Evolutionary conservation across 2,329 filamentous ascomycete species (phyloP).

Genomic region (Colletotrichum gloeosporioides): DNA sequence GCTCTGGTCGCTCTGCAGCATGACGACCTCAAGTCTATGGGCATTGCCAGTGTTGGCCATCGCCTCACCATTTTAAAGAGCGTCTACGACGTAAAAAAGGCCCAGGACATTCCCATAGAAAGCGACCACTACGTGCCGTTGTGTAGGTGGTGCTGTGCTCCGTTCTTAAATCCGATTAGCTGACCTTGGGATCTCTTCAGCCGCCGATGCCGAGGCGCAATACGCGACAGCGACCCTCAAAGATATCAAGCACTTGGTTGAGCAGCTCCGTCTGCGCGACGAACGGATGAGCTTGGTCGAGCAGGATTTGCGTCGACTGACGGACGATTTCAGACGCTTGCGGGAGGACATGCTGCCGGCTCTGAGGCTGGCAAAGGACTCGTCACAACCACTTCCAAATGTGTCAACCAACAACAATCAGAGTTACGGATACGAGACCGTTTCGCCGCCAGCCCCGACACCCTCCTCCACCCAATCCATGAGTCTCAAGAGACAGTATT

Average conservation of each 20-base stretch:
- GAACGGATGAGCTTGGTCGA: constrained; percentile 87
- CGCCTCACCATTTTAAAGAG: constrained; percentile 93
- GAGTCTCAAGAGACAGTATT: constrained; percentile 73
- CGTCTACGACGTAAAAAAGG: constrained; percentile 95
- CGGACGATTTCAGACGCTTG: constrained; percentile 86
- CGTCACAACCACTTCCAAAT: constrained; percentile 75
- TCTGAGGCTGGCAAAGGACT: constrained; percentile 89
- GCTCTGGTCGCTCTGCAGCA: constrained; percentile 88
- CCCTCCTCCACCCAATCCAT: constrained; percentile 56
- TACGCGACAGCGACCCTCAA: constrained; percentile 90
- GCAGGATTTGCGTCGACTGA: constrained; percentile 80
- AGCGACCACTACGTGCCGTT: constrained; percentile 92
- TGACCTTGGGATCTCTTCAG: constrained; percentile 49
- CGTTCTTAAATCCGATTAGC: neutral
- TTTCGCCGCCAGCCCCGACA: constrained; percentile 64
- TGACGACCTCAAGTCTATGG: constrained; percentile 94
- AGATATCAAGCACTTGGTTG: constrained; percentile 89
- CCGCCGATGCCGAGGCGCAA: constrained; percentile 86
- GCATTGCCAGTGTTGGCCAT: constrained; percentile 90
- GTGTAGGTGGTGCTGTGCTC: constrained; percentile 63
- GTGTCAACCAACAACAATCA: constrained; percentile 39
- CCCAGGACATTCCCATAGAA: constrained; percentile 89
- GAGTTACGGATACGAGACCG: constrained; percentile 58
- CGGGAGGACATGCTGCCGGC: constrained; percentile 92
- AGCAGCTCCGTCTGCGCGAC: constrained; percentile 87